Evolutionary conservation across 352 stramenopile genomes (phyloP), one percentile per base, ranked within the genome.

Genomic region (Phytophthora cryptogea): DNA sequence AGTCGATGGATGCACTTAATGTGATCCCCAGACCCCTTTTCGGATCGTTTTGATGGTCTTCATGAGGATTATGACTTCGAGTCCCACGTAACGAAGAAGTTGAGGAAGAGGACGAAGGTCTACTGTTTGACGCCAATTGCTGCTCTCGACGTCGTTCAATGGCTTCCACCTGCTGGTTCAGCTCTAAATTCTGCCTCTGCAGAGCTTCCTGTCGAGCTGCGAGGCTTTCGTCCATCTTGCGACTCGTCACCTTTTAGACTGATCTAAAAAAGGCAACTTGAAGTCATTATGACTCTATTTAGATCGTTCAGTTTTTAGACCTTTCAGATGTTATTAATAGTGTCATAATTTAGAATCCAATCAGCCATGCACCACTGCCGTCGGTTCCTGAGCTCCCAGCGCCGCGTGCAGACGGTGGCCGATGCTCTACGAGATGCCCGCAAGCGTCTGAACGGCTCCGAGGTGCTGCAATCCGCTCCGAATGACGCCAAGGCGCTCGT

Each of bases 81-180:
- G 39, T 47, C 8, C 44, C 63, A 31, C 44, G 45, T 48, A 68
- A 31, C n/a, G 50, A 64, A 40, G 59, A 47, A 14, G 47, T 33
- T 13, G 56, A 71, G 20, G 62, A 54, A 11, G 63, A 48, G 31
- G 61, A 40, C 16, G 60, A 49, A 10, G 66, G 55, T 32, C 37
- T 62, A 20, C 35, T 63, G 0, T n/a, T 27, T 17, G 44, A 51
- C 20, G 40, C 49, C 14, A 78, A 52, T 56, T 87, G 76, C 54
- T 83, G 74, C 60, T 83, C 74, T 10, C 72, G 72, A 35, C 74
- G 76, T 35, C 85, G 74, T 44, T 90, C 78, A 40, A 89, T 88
- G 10, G 78, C 78, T 50, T 85, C 78, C 1, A 90, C 80, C 28
- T 80, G 70, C 41, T 88, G 72, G 33, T 90, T 80, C 5, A 90